Conservation (phyloP, 768 basidiomycete species). For the Cystofilobasidium capitatum region DNA sequence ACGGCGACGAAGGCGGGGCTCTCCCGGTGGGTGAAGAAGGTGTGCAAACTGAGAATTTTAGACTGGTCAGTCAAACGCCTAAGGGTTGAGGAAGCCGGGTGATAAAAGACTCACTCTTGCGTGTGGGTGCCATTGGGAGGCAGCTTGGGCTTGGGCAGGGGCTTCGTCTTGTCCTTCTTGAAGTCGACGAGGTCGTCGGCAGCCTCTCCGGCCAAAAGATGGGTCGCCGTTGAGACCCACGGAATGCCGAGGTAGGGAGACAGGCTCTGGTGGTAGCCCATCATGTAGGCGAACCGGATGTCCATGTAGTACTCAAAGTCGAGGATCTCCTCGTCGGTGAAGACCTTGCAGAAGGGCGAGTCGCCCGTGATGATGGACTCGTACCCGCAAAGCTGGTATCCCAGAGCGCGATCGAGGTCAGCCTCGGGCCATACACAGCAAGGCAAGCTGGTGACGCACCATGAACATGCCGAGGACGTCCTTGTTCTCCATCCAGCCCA, state of each 20-base stretch:
- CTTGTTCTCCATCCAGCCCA: slow-evolving; percentile 32
- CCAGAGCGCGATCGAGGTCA: neutral
- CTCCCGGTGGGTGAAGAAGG: slow-evolving; percentile 43
- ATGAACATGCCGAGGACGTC: slow-evolving; percentile 42
- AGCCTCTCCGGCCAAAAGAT: slow-evolving; percentile 37
- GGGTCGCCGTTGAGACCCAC: slow-evolving; percentile 39
- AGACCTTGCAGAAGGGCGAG: slow-evolving; percentile 39
- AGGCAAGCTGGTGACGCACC: slow-evolving; percentile 29
- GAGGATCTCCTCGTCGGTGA: slow-evolving; percentile 40
- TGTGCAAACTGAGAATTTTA: slow-evolving; percentile 34
- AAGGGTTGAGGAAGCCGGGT: neutral
- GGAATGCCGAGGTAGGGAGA: slow-evolving; percentile 40
- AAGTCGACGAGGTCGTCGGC: slow-evolving; percentile 26
- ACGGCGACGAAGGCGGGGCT: slow-evolving; percentile 41
- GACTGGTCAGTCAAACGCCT: neutral
- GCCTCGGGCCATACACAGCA: neutral
- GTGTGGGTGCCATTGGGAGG: slow-evolving; percentile 43
- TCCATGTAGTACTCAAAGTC: slow-evolving; percentile 40
- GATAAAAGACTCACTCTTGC: slow-evolving; percentile 34
- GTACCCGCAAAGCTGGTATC: slow-evolving; percentile 39
- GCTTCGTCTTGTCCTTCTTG: slow-evolving; percentile 25
- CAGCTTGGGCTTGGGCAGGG: slow-evolving; percentile 37
- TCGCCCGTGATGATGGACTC: slow-evolving; percentile 37
- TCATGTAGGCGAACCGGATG: slow-evolving; percentile 23
- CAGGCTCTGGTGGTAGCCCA: slow-evolving; percentile 39